A percentile compares a stretch with the other conserved stretches of the same genome.
These are phyloP conservation scores for Stylonectria norvegica DNA, from an alignment of 2,329 filamentous ascomycete species.

Conservation along the genomic window DNA sequence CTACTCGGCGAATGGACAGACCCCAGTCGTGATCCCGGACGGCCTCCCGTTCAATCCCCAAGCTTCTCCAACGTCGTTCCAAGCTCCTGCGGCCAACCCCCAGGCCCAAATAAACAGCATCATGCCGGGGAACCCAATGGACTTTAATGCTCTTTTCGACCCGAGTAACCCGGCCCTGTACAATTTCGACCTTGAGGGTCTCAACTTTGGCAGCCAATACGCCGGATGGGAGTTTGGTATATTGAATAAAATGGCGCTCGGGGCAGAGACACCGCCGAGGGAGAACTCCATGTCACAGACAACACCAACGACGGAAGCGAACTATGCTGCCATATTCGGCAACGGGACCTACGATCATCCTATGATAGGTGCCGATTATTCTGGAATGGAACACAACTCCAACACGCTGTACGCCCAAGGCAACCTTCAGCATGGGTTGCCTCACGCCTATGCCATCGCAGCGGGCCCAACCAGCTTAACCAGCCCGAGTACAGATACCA, in stretches of 20 bases:
- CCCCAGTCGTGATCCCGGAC: constrained; percentile 47
- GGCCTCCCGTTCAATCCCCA: constrained; percentile 57
- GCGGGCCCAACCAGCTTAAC: constrained; percentile 60
- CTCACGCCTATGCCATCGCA: constrained; percentile 63
- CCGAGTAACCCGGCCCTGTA: constrained; percentile 88
- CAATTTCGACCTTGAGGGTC: constrained; percentile 91
- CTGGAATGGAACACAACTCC: constrained; percentile 48
- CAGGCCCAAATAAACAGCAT: constrained; percentile 45
- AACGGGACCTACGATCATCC: constrained; percentile 52
- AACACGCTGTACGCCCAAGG: constrained; percentile 51
- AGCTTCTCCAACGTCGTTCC: constrained; percentile 72
- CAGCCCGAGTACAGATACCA: constrained; percentile 62
- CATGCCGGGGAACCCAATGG: constrained; percentile 49
- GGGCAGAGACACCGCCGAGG: constrained; percentile 72
- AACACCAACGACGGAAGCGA: constrained; percentile 36
- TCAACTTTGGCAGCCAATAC: constrained; percentile 90
- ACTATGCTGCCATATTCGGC: constrained; percentile 47
- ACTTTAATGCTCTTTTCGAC: constrained; percentile 70
- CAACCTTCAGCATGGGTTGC: constrained; percentile 59
- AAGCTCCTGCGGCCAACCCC: constrained; percentile 50
- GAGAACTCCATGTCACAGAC: constrained; percentile 53
- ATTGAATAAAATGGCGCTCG: constrained; percentile 81
- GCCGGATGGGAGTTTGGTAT: constrained; percentile 94
- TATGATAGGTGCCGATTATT: constrained; percentile 50
- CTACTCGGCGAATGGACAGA: constrained; percentile 45